Evolutionary conservation across 495 filamentous ascomycete genomes (phyloP).

Genomic region (Opeltia flavorubescens): DNA sequence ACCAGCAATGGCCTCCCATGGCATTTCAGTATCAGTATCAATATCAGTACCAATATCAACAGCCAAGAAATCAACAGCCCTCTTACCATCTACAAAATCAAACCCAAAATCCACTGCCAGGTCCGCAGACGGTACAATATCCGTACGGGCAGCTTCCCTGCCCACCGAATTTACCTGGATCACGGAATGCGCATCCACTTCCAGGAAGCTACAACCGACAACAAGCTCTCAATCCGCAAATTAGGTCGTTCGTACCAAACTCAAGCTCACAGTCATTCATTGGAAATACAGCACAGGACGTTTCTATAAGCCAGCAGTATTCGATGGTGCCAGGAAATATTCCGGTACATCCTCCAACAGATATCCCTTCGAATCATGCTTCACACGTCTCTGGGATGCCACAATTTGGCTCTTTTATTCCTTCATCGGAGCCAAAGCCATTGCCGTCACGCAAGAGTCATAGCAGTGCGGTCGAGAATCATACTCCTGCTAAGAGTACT

Average conservation of each 20-base stretch:
- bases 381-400: not conserved
- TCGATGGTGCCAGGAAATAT: not conserved
- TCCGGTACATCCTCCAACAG: too few species aligned
- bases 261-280: constrained; percentile 12
- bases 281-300: not conserved
- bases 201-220: constrained; percentile 71
- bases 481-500: constrained; percentile 6
- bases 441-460: not conserved
- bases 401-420: constrained; percentile 1
- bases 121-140: constrained; percentile 34
- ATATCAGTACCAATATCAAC: constrained; percentile 11
- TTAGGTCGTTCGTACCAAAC: constrained; percentile 67
- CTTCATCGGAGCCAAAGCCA: constrained; percentile 9
- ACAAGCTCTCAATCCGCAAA: constrained; percentile 85
- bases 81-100: constrained; percentile 6
- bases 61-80: constrained; percentile 12
- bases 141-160: constrained; percentile 63
- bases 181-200: constrained; percentile 52
- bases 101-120: not conserved
- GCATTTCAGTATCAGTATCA: constrained; percentile 12
- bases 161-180: constrained; percentile 50
- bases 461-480: not conserved
- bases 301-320: not conserved
- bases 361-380: not conserved
- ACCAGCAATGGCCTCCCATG: constrained; percentile 13